phyloP scores from a whole-genome alignment of 2,329 filamentous ascomycete species.

The Hymenoscyphus infarciens region DNA sequence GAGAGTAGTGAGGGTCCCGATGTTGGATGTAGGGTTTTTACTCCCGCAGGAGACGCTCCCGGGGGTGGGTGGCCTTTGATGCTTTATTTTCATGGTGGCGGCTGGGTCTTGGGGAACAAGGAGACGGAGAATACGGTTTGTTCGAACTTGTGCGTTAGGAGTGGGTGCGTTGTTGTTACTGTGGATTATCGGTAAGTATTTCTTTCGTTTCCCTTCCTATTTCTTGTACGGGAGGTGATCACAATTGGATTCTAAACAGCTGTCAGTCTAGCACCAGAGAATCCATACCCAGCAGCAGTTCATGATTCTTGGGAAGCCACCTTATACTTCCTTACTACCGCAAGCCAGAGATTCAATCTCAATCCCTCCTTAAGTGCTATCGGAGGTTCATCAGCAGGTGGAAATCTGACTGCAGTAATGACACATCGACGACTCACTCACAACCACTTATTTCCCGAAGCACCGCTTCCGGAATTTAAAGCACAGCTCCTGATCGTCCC shows the following conservation, averaged over 20 bases:
- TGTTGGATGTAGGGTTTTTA: conserved; percentile 48
- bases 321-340: conserved; percentile 41
- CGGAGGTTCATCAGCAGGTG: conserved; percentile 50
- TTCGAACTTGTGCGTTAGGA: conserved; percentile 49
- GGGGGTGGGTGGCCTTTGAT: conserved; percentile 43
- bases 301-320: conserved; percentile 55
- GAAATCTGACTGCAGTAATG: conserved; percentile 50
- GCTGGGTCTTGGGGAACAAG: conserved; percentile 56
- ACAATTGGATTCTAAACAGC: conserved; percentile 1
- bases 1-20: conserved; percentile 45
- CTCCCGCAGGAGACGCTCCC: conserved; percentile 43
- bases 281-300: conserved; percentile 54
- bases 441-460: conserved; percentile 32
- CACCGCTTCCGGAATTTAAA: conserved; percentile 36
- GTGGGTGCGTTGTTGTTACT: conserved; percentile 50
- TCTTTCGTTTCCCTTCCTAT: not conserved
- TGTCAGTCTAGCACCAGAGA: conserved; percentile 51
- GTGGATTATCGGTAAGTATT: conserved; percentile 49
- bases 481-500: conserved; percentile 53
- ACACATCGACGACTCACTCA: conserved; percentile 43
- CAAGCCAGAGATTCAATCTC: conserved; percentile 34
- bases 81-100: conserved; percentile 56
- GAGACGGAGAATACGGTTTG: conserved; percentile 56
- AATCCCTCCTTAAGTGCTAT: conserved; percentile 45
- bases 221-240: not conserved